Percentiles rank a stretch among this genome's conserved stretches.
phyloP scores from a whole-genome alignment of 2,329 filamentous ascomycete genomes.

The Monilinia aucupariae region DNA sequence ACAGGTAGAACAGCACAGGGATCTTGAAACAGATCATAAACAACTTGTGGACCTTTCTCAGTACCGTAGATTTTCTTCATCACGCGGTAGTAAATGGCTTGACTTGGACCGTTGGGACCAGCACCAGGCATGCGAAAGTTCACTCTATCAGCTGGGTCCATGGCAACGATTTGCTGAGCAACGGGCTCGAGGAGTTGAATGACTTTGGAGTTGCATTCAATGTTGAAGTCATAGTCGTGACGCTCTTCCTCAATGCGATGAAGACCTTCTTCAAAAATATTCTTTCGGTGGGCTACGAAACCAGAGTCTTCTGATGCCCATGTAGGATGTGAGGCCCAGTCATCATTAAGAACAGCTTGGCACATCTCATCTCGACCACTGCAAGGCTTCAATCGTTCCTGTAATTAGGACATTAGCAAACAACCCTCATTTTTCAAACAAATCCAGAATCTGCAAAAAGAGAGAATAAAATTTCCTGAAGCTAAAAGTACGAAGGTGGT shows the following conservation, averaged over 20 bases:
- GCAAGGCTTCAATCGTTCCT: constrained; percentile 84
- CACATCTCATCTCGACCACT: constrained; percentile 94
- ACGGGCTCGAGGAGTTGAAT: constrained; percentile 95
- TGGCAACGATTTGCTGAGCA: constrained; percentile 79
- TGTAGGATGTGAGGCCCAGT: constrained; percentile 97
- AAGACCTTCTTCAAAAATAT: constrained; percentile 86
- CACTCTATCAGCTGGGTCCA: constrained; percentile 66
- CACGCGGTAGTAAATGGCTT: constrained; percentile 93
- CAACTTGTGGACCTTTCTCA: constrained; percentile 77
- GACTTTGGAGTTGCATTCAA: constrained; percentile 89
- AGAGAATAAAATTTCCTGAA: background rate
- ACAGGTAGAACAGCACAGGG: constrained; percentile 87
- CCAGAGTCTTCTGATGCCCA: constrained; percentile 98
- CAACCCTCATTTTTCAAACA: background rate
- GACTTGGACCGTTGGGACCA: constrained; percentile 70
- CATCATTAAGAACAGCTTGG: constrained; percentile 87
- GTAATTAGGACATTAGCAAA: constrained; percentile 13
- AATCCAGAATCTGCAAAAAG: background rate
- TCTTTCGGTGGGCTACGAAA: constrained; percentile 96
- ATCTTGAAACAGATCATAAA: constrained; percentile 76
- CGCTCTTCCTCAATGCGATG: constrained; percentile 97
- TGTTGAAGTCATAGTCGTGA: constrained; percentile 98
- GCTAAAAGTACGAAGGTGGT: background rate
- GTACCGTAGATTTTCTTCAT: constrained; percentile 95
- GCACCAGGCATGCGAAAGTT: constrained; percentile 75